Evolutionary conservation across 371 early-diverging fungal genomes (phyloP).

Genomic region (Apophysomyces ossiformis): DNA sequence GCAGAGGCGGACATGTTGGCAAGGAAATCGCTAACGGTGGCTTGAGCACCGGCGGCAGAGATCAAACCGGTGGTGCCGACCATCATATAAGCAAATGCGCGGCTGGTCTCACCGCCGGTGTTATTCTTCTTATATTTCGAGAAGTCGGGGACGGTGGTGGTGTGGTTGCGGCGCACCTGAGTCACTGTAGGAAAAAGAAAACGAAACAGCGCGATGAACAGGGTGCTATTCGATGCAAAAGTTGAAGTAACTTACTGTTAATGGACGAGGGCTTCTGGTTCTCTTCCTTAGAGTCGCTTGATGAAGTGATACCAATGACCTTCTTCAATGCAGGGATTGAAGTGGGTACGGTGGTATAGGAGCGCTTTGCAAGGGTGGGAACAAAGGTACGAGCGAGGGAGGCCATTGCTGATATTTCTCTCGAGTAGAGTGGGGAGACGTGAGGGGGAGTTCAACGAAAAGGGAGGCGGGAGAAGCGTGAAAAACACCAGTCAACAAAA

Average conservation of each 20-base stretch:
- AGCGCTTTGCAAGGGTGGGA: constrained; percentile 50
- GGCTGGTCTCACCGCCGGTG: constrained; percentile 70
- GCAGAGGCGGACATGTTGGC: constrained; percentile 94
- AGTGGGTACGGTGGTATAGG: constrained; percentile 50
- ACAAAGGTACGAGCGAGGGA: constrained; percentile 55
- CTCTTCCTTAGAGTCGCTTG: constrained; percentile 39
- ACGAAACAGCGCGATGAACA: constrained; percentile 12
- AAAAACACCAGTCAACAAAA: constrained; percentile 11
- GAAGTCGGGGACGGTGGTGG: constrained; percentile 70
- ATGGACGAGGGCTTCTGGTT: constrained; percentile 38
- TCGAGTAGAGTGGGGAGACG: constrained; percentile 28
- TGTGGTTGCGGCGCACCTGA: constrained; percentile 63
- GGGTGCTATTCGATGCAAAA: constrained; percentile 17
- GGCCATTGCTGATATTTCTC: constrained; percentile 38
- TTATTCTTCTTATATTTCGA: constrained; percentile 66
- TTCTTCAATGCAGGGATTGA: constrained; percentile 49
- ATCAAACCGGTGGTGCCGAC: constrained; percentile 90
- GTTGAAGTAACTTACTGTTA: constrained; percentile 24
- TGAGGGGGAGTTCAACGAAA: constrained; percentile 10
- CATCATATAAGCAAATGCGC: constrained; percentile 92
- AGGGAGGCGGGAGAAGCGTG: constrained; percentile 2
- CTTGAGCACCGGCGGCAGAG: constrained; percentile 88
- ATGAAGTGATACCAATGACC: constrained; percentile 36
- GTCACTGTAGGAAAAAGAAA: neutral
- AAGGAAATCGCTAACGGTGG: constrained; percentile 90